Percentiles rank a stretch among this genome's conserved stretches.
These are phyloP conservation scores for Isatis tinctoria DNA, from an alignment of 345 rosid genomes.

Conservation along the genomic window DNA sequence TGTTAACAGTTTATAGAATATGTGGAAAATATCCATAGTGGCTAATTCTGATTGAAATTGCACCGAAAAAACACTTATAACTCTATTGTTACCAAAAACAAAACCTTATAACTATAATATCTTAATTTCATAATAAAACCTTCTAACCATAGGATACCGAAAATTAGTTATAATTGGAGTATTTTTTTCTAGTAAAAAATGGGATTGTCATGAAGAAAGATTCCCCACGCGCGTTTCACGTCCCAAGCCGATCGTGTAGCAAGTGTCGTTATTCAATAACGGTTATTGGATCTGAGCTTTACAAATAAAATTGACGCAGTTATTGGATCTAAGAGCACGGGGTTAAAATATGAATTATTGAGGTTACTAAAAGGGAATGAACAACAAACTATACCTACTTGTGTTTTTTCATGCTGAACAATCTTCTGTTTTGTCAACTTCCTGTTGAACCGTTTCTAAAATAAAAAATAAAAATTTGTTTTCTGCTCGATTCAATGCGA, in stretches of 20 bases:
- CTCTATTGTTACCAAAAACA: too few relatives aligned
- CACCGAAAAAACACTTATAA: too few relatives aligned
- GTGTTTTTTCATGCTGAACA: slow-evolving; percentile 17
- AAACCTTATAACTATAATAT: too few relatives aligned
- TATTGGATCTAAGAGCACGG: slow-evolving; percentile 6
- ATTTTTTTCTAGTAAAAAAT: background rate
- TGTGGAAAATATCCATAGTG: too few relatives aligned
- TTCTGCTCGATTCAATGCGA: background rate
- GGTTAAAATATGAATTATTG: slow-evolving; percentile 10
- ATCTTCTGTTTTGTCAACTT: slow-evolving; percentile 24
- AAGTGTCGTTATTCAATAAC: slow-evolving; percentile 22
- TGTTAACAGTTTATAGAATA: too few relatives aligned
- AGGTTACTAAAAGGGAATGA: background rate
- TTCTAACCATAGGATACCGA: background rate
- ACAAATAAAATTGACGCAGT: background rate
- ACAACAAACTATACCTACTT: slow-evolving; percentile 12
- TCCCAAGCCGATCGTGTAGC: slow-evolving; percentile 1
- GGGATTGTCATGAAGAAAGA: background rate
- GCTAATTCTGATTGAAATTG: too few relatives aligned
- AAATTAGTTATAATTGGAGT: background rate
- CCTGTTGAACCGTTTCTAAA: background rate
- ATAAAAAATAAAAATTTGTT: background rate
- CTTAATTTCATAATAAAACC: background rate
- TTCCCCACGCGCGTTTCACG: background rate
- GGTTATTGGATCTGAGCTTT: slow-evolving; percentile 3